These are phyloP conservation scores for Penicillium sp. DNA, from an alignment of 2,329 filamentous ascomycete species.

Conservation along the genomic window DNA sequence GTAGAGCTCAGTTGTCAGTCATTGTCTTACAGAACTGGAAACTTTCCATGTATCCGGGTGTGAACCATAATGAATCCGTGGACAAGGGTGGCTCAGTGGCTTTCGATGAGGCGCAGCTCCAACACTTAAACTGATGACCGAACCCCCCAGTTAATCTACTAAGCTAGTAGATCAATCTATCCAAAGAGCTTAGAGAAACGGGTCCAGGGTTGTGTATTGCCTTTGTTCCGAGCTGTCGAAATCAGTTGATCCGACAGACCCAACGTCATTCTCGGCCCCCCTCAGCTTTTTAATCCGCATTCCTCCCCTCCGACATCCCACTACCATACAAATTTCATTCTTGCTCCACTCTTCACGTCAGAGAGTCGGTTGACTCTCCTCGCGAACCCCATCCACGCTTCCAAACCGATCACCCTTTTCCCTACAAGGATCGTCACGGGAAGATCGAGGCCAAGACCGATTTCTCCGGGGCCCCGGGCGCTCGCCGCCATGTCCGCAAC, in stretches of 20 bases:
- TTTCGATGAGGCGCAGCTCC: conserved; percentile 19
- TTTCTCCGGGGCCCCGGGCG: conserved; percentile 20
- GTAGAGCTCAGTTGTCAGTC: not conserved
- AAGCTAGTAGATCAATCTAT: too few relatives aligned
- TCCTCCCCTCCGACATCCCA: conserved; percentile 16
- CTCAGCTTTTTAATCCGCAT: conserved; percentile 24
- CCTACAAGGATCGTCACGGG: not conserved
- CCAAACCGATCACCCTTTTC: not conserved
- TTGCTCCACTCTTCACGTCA: not conserved
- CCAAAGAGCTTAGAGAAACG: not conserved
- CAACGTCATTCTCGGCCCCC: conserved; percentile 24
- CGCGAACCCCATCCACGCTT: not conserved
- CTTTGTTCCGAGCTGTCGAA: not conserved
- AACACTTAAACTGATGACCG: not conserved
- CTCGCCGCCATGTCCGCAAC: conserved; percentile 49
- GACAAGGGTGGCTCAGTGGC: conserved; percentile 12
- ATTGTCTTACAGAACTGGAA: too few relatives aligned
- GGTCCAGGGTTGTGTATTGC: not conserved
- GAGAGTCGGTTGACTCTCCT: not conserved
- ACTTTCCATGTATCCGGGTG: not conserved
- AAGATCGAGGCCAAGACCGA: not conserved
- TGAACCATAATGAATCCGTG: not conserved
- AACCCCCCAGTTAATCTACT: too few relatives aligned
- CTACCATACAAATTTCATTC: not conserved
- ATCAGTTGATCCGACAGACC: conserved; percentile 22